Evolutionary conservation across 495 filamentous ascomycete genomes (phyloP), one percentile per base, ranked within the genome.

Genomic region (Astrocystis sublimbata): DNA sequence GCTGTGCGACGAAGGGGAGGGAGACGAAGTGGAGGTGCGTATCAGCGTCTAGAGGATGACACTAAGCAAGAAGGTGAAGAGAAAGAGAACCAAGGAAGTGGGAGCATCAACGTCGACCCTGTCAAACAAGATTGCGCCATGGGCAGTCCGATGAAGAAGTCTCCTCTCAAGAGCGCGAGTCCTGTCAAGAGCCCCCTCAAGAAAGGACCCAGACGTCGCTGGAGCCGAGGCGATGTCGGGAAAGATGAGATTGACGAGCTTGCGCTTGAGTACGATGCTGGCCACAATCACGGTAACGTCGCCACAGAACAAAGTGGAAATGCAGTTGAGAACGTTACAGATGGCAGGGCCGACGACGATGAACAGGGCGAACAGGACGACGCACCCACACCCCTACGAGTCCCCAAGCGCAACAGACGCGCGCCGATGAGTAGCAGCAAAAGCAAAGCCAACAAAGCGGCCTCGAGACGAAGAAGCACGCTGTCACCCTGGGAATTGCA

Each of bases 401-500:
- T 47, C 0, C 6, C 62, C 71, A 73, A 84, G 75, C 68, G 79
- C 54, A 45, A 1, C 73, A 69, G 82, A 72, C 69, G 79, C 67
- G 69, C 78, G 64, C 62, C 76, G 69, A 33, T n/a, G n/a, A n/a
- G n/a, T n/a, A n/a, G n/a, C n/a, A n/a, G 78, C 65, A 62, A 75
- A 69, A 40, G 78, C 69, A 15, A n/a, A 0, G 66, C 77, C 70
- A 77, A 73, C 69, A 73, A 75, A 69, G 67, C 71, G 55, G 79
- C 78, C 0, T 82, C 78, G 47, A 78, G 89, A 53, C 76, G 89
- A 66, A 75, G 89, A 43, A 91, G 88, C 60, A 91, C 89, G 7
- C 76, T 92, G 0, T 89, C 85, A 23, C 85, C 82, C n/a, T 86
- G 87, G 76, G 89, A 92, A 65, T 66, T 91, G 47, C 86, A 89